Conservation (phyloP, 2,329 filamentous ascomycete genomes). For the Saccharata proteae region DNA sequence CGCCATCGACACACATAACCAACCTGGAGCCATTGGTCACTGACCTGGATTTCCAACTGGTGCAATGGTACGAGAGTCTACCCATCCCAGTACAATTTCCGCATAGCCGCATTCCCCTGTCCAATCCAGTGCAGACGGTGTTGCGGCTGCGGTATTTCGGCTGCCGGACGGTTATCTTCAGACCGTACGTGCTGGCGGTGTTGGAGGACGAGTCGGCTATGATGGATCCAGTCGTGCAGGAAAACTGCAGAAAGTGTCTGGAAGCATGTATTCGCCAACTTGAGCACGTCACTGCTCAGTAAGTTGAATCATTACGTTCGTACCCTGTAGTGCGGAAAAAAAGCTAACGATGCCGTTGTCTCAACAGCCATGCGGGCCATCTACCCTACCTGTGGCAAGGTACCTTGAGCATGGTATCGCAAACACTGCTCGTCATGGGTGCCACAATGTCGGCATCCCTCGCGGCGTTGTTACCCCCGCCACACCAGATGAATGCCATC, state of each 20-base stretch:
- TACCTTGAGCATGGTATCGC: slow-evolving; percentile 69
- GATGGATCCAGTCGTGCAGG: slow-evolving; percentile 58
- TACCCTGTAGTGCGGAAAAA: not conserved
- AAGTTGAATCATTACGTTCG: no score
- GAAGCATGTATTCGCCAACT: slow-evolving; percentile 70
- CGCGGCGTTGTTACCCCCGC: slow-evolving; percentile 49
- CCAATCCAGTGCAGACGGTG: slow-evolving; percentile 68
- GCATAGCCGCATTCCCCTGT: slow-evolving; percentile 52
- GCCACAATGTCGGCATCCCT: slow-evolving; percentile 69
- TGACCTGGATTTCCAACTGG: slow-evolving; percentile 70
- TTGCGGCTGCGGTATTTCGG: slow-evolving; percentile 71
- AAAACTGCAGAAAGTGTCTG: slow-evolving; percentile 69
- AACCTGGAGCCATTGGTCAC: slow-evolving; percentile 66
- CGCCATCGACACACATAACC: slow-evolving; percentile 51
- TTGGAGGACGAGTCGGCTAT: slow-evolving; percentile 64
- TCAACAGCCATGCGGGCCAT: slow-evolving; percentile 60
- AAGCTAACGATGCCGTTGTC: slow-evolving; percentile 1
- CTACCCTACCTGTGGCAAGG: slow-evolving; percentile 82
- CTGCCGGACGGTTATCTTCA: slow-evolving; percentile 75
- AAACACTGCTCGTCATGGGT: slow-evolving; percentile 72
- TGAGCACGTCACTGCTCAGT: slow-evolving; percentile 68
- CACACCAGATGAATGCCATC: slow-evolving; percentile 54
- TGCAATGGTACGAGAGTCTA: slow-evolving; percentile 73
- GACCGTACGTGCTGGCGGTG: slow-evolving; percentile 70
- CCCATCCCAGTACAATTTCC: slow-evolving; percentile 67